phyloP scores from a whole-genome alignment of 305 asterid genomes.

The Fraxinus sp. region DNA sequence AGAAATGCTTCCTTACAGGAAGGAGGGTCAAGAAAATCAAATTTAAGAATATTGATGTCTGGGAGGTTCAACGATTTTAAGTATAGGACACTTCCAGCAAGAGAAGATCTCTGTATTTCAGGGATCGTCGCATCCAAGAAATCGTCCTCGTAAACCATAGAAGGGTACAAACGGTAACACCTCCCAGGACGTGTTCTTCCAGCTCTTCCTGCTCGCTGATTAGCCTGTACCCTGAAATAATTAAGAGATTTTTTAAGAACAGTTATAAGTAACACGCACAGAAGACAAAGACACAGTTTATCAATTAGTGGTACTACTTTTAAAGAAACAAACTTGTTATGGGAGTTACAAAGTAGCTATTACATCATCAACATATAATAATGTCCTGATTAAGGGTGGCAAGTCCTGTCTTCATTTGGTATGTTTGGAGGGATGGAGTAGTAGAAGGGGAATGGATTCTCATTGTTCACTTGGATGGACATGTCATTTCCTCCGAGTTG shows the following conservation, averaged over 20 bases:
- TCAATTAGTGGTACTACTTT: not conserved
- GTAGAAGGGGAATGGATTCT: not conserved
- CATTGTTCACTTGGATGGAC: not conserved
- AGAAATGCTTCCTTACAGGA: constrained; percentile 51
- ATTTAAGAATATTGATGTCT: constrained; percentile 86
- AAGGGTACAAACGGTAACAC: constrained; percentile 87
- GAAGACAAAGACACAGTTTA: not conserved
- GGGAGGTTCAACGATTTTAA: constrained; percentile 89
- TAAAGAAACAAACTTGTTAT: not conserved
- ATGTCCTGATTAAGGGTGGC: constrained; percentile 1
- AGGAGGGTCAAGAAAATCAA: constrained; percentile 94
- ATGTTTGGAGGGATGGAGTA: constrained; percentile 5
- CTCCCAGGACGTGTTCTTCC: constrained; percentile 97
- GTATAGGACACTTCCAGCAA: constrained; percentile 91
- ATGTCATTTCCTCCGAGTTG: not conserved
- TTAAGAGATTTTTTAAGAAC: constrained; percentile 21
- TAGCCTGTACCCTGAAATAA: constrained; percentile 85
- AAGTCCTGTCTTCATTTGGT: constrained; percentile 1
- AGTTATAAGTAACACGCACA: constrained; percentile 10
- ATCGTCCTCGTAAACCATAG: constrained; percentile 63
- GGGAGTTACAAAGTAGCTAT: not conserved
- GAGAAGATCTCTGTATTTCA: constrained; percentile 96
- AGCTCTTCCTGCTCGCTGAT: constrained; percentile 97
- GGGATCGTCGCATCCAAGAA: constrained; percentile 90
- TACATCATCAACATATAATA: constrained; percentile 7